Base-by-base conservation (phyloP, 495 filamentous ascomycete genomes). In the Penicillium samsonianum region DNA sequence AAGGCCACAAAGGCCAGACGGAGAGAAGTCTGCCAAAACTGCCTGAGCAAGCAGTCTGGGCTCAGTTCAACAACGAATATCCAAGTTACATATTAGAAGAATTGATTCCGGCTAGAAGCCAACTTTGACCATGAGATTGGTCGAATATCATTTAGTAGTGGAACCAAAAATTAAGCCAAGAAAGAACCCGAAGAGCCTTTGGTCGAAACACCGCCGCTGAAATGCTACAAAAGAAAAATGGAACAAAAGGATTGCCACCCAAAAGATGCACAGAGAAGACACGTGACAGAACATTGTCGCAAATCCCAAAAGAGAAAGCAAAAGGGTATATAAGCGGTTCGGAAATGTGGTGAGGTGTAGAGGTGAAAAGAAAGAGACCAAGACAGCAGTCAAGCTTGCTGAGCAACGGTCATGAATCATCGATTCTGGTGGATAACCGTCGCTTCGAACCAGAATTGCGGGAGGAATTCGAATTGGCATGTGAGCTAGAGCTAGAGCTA, bases 181-280 rank as follows among this genome's bases (percentile, higher is more conserved):
- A 53, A 2, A 43, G 14, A 26, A n/a, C 41, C 28, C 16, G 17
- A 7, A 44, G 12, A 25, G 17, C 9, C 46, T 46, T 55, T 14
- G 19, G 5, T 28, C 16, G 1, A 12, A 57, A 57, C 54, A 22
- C 54, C 54, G 35, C 50, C 54, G 54, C 54, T 57, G 23, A 57
- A 50, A 45, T 50, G 35, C 54, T 58, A 20, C 16, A 42, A 28
- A 46, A 45, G 19, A 16, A 35, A 14, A 50, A 22, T 37, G 33
- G 37, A 43, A 17, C 10, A 55, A 19, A 35, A 17, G 12, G 14
- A 26, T 5, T 28, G 50, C 22, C 23, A 17, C 31, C 22, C 20
- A 45, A 47, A 28, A 10, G 38, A 40, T 38, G 42, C 17, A 44
- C 16, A n/a, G 35, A 9, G n/a, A 17, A 16, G 4, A 38, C n/a